Evolutionary conservation across 2,329 filamentous ascomycete species (phyloP).

Genomic region (Chaetomiaceae sp.): DNA sequence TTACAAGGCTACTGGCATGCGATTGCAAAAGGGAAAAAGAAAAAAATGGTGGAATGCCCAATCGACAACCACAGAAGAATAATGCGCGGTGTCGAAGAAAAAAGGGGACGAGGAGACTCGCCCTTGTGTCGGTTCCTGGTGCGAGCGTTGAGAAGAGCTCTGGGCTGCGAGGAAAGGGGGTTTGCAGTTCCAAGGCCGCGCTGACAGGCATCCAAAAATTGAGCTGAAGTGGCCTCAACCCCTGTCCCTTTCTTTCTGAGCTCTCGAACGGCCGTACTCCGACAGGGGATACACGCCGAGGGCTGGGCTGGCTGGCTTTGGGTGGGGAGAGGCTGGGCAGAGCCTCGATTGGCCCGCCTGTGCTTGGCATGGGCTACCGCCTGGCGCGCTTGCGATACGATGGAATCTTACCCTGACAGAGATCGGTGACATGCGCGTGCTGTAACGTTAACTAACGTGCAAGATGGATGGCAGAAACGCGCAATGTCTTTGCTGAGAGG

Average conservation of each 20-base stretch:
- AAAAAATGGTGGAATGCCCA: slow-evolving; percentile 12
- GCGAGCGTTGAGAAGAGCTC: slow-evolving; percentile 16
- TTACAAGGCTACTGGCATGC: slow-evolving; percentile 34
- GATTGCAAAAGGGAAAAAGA: slow-evolving; percentile 19
- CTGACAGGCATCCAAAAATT: slow-evolving; percentile 22
- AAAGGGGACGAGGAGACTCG: slow-evolving; percentile 12
- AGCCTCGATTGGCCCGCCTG: background rate
- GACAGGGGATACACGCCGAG: too few species aligned
- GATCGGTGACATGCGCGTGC: too few species aligned
- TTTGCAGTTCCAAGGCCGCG: slow-evolving; percentile 20
- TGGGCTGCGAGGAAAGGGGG: slow-evolving; percentile 16
- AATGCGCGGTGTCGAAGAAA: slow-evolving; percentile 8
- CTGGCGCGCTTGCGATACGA: background rate
- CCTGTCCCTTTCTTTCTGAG: background rate
- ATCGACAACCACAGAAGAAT: slow-evolving; percentile 17
- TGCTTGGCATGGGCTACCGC: background rate
- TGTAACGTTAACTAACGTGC: too few species aligned
- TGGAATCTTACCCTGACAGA: too few species aligned
- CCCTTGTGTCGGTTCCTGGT: slow-evolving; percentile 14
- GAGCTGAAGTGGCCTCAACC: slow-evolving; percentile 26
- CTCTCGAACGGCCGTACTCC: slow-evolving; percentile 6
- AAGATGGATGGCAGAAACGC: too few species aligned
- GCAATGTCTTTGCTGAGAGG: too few species aligned
- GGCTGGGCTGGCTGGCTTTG: too few species aligned
- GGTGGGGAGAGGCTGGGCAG: background rate